Percentiles rank a stretch among this genome's conserved stretches.
Evolutionary conservation across 140 eudicot species (phyloP).

Genomic region (Cichorium intybus): DNA sequence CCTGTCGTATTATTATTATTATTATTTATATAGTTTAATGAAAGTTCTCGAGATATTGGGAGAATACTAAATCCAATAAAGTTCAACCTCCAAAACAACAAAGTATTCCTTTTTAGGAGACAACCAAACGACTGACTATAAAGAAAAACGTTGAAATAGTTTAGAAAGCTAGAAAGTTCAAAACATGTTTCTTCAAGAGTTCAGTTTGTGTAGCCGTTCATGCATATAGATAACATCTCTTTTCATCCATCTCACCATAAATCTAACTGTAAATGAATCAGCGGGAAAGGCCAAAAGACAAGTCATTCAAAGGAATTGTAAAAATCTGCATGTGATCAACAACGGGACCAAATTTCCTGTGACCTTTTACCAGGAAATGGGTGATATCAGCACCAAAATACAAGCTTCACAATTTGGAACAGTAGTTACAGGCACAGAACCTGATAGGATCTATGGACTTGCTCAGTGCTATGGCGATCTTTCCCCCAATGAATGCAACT

Average conservation of each 20-base stretch:
- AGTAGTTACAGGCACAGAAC: slow-evolving; percentile 45
- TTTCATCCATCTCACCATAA: neutral
- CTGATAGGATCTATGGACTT: slow-evolving; percentile 38
- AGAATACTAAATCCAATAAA: too few relatives aligned
- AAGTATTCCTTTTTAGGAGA: too few relatives aligned
- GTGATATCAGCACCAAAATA: slow-evolving; percentile 44
- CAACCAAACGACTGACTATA: too few relatives aligned
- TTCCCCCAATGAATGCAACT: slow-evolving; percentile 49
- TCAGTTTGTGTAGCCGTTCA: too few relatives aligned
- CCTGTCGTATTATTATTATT: too few relatives aligned
- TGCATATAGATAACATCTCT: neutral
- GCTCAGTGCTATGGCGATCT: slow-evolving; percentile 77
- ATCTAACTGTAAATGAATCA: slow-evolving; percentile 30
- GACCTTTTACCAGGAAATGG: slow-evolving; percentile 47
- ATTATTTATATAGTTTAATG: too few relatives aligned
- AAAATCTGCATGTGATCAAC: slow-evolving; percentile 32
- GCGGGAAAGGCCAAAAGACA: slow-evolving; percentile 54
- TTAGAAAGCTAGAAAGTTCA: too few relatives aligned
- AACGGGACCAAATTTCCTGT: slow-evolving; percentile 34
- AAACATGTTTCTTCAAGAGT: too few relatives aligned
- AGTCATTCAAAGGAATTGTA: slow-evolving; percentile 40
- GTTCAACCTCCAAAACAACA: too few relatives aligned
- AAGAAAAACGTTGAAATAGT: too few relatives aligned
- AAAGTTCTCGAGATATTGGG: too few relatives aligned
- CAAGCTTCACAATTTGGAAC: slow-evolving; percentile 40